Evolutionary conservation across 78 protist species (phyloP).

Genomic region (Blattamonas nauphoetae): DNA sequence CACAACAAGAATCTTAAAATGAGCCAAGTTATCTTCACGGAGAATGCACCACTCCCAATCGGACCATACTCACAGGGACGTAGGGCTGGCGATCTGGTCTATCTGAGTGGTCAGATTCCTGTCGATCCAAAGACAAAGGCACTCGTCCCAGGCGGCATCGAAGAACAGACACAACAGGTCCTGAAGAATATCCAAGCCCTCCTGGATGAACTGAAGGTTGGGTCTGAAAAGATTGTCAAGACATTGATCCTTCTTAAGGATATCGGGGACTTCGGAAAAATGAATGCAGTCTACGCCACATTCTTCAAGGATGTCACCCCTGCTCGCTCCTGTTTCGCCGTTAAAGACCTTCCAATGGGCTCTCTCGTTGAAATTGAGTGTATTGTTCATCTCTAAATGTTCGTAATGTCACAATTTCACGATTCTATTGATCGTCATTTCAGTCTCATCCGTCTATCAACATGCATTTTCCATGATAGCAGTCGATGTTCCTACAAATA

Average conservation of each 20-base stretch:
- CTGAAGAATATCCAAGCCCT: conserved; percentile 51
- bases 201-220: conserved; percentile 51
- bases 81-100: conserved; percentile 51
- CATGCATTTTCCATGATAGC: too few relatives aligned
- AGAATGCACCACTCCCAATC: neutral
- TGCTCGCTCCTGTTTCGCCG: conserved; percentile 19
- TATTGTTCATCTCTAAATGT: too few relatives aligned
- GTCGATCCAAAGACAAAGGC: conserved; percentile 27
- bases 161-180: conserved; percentile 29
- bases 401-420: too few relatives aligned
- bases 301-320: conserved; percentile 26
- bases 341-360: conserved; percentile 26
- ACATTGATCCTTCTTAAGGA: conserved; percentile 49
- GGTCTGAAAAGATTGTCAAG: conserved; percentile 52
- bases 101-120: conserved; percentile 58
- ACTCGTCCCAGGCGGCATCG: conserved; percentile 12
- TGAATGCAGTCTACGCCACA: conserved; percentile 53
- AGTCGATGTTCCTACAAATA: too few relatives aligned
- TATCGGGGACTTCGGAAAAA: conserved; percentile 55
- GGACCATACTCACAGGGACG: neutral
- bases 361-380: conserved; percentile 25
- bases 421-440: too few relatives aligned
- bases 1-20: too few relatives aligned
- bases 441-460: too few relatives aligned
- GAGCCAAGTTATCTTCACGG: neutral